Conservation (phyloP, 148 eudicot genomes). For the Rhododendron griersonianum region DNA sequence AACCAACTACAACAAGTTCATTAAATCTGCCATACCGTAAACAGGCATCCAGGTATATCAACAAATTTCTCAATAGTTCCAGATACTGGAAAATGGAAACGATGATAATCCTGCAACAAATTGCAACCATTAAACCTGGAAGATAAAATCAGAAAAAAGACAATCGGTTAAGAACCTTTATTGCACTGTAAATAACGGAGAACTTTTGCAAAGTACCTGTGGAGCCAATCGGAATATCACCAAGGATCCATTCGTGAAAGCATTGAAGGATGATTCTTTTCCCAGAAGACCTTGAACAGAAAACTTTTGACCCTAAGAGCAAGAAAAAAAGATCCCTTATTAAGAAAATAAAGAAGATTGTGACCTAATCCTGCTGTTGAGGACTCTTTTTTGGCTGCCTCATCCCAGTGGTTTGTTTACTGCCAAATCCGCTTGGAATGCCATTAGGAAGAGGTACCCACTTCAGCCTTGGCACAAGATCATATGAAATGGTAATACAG, state of each 20-base stretch:
- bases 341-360: background rate
- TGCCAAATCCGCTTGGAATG: background rate
- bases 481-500: too few species aligned
- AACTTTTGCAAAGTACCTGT: slow-evolving; percentile 48
- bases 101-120: slow-evolving; percentile 82
- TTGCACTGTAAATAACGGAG: background rate
- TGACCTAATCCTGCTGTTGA: background rate
- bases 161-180: slow-evolving; percentile 11
- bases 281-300: slow-evolving; percentile 90
- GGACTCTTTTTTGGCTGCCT: background rate
- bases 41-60: slow-evolving; percentile 75
- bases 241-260: slow-evolving; percentile 74
- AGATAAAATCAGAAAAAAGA: background rate
- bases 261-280: slow-evolving; percentile 37
- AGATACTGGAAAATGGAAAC: slow-evolving; percentile 90
- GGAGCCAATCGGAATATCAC: slow-evolving; percentile 97
- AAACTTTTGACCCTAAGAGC: slow-evolving; percentile 68
- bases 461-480: background rate
- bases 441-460: background rate
- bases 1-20: slow-evolving; percentile 4
- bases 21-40: slow-evolving; percentile 51
- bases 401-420: background rate
- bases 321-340: background rate
- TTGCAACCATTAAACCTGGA: slow-evolving; percentile 8
- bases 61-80: slow-evolving; percentile 73